Evolutionary conservation across 257 asterid species (phyloP), one percentile per base, ranked within the genome.

Genomic region (Rehmannia glutinosa): DNA sequence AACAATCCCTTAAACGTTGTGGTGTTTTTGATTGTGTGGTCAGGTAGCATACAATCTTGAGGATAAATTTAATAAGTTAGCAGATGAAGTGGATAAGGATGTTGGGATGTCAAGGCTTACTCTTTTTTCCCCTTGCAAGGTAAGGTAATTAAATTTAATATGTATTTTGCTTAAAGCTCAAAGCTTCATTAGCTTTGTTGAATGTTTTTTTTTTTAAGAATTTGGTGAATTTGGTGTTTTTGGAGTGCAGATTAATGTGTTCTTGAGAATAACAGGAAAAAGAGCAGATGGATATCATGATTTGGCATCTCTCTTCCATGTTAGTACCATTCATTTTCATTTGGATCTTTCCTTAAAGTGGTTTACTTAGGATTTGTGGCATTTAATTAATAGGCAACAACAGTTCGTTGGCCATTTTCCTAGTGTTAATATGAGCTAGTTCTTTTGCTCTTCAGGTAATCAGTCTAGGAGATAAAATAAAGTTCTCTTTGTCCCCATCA

Each of bases 71-170:
- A 81, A 80, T 67, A 80, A 76, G 54, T 72, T 83, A 56, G 95
- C 95, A 21, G 95, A 87, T 83, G 91, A 81, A 77, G 91, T 89
- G 79, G 95, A 87, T 79, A 70, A 69, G 75, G 80, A 77, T 49
- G 81, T 84, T 73, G 95, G 93, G 23, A 67, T 83, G 76, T 66
- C 87, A 67, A 83, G 91, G 81, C 87, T 89, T 1, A 76, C 87
- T 23, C 84, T 87, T 15, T 89, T 87, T 73, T 89, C 92, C 1
- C 97, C 97, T 84, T 87, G 97, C 71, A 89, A 89, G 90, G 92
- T 89, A 69, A 73, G 81, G 71, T 11, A 75, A 77, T 65, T 12
- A 49, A 60, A 12, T 57, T 66, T 4, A 3, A 32, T 38, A 27
- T 28, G 30, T 63, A 19, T 35, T 43, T 35, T 13, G 55, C 42